These are phyloP conservation scores for Zygosaccharomyces gambellarensis DNA, from an alignment of 805 yeast species.

Conservation along the genomic window DNA sequence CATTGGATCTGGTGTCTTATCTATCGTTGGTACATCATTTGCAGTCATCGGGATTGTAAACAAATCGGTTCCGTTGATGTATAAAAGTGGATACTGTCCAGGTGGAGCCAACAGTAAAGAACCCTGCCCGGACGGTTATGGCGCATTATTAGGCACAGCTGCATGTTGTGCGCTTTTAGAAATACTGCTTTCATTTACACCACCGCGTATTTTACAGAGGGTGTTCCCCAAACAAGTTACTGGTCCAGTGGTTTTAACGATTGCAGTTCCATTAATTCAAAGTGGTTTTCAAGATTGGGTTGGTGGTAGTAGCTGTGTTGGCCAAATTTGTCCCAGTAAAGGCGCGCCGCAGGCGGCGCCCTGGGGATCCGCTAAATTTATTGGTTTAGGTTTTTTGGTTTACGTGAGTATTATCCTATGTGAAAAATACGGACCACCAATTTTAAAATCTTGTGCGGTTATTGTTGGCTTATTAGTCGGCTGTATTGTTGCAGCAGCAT, in stretches of 20 bases:
- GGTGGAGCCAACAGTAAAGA: slow-evolving; percentile 59
- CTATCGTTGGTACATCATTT: slow-evolving; percentile 89
- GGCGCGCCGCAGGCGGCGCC: slow-evolving; percentile 52
- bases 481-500: slow-evolving; percentile 88
- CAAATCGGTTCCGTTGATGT: slow-evolving; percentile 78
- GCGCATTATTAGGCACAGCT: slow-evolving; percentile 80
- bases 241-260: slow-evolving; percentile 85
- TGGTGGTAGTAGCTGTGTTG: slow-evolving; percentile 74
- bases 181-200: slow-evolving; percentile 67
- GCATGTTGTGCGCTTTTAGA: slow-evolving; percentile 71
- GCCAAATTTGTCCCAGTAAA: slow-evolving; percentile 42
- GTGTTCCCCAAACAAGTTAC: slow-evolving; percentile 87
- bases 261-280: slow-evolving; percentile 65
- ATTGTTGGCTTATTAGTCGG: slow-evolving; percentile 80
- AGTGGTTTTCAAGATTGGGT: slow-evolving; percentile 81
- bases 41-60: slow-evolving; percentile 79
- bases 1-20: slow-evolving; percentile 81
- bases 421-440: slow-evolving; percentile 89
- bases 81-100: slow-evolving; percentile 64
- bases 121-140: slow-evolving; percentile 89
- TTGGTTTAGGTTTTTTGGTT: slow-evolving; percentile 85
- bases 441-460: slow-evolving; percentile 92
- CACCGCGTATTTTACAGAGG: slow-evolving; percentile 63
- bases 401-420: slow-evolving; percentile 65
- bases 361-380: slow-evolving; percentile 84